A percentile compares a stretch with the other conserved stretches of the same genome.
phyloP scores from a whole-genome alignment of 2,329 filamentous ascomycete species.

The Ophiobolus disseminans region DNA sequence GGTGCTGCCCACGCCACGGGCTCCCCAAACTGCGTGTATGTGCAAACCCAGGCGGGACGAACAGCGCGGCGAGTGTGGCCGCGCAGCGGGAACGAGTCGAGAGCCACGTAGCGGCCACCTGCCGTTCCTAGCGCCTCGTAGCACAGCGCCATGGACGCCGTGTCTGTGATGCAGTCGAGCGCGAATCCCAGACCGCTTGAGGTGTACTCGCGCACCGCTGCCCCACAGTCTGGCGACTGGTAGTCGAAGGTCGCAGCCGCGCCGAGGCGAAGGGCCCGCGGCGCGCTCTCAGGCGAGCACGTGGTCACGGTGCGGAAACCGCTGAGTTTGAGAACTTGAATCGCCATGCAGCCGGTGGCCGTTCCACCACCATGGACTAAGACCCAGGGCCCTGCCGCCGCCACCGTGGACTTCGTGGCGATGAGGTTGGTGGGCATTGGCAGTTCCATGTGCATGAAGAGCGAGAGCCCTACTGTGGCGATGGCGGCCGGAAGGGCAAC shows the following conservation, averaged over 20 bases:
- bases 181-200: slow-evolving; percentile 47
- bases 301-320: slow-evolving; percentile 55
- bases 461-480: slow-evolving; percentile 8
- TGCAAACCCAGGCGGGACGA: too few species aligned
- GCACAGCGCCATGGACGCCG: slow-evolving; percentile 23
- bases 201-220: slow-evolving; percentile 49
- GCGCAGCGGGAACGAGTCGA: too few species aligned
- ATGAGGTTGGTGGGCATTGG: too few species aligned
- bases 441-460: slow-evolving; percentile 8
- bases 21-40: too few species aligned
- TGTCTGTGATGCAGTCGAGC: slow-evolving; percentile 54
- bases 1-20: too few species aligned
- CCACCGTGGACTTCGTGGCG: neutral
- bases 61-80: too few species aligned
- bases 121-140: slow-evolving; percentile 24
- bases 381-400: slow-evolving; percentile 29
- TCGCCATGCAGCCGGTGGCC: slow-evolving; percentile 52
- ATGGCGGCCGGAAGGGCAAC: slow-evolving; percentile 2
- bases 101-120: slow-evolving; percentile 25
- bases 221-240: slow-evolving; percentile 39
- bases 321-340: slow-evolving; percentile 48
- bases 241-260: slow-evolving; percentile 59
- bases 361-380: slow-evolving; percentile 58
- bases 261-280: slow-evolving; percentile 42
- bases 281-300: slow-evolving; percentile 54